These are phyloP conservation scores for Cokeromyces recurvatus DNA, from an alignment of 371 early-diverging fungal genomes.

Conservation along the genomic window DNA sequence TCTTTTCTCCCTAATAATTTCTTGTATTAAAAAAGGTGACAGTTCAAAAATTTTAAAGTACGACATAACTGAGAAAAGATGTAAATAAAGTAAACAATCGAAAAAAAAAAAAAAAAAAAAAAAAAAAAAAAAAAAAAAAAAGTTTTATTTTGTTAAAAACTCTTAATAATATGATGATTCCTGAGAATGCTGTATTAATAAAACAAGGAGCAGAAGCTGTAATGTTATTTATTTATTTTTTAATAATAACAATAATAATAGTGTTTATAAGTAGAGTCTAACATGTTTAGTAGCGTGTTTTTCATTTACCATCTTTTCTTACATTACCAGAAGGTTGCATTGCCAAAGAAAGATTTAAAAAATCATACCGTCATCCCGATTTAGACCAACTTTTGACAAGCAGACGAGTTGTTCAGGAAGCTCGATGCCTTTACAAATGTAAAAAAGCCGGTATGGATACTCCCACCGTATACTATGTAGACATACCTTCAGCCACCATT, in stretches of 20 bases:
- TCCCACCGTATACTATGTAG: conserved; percentile 81
- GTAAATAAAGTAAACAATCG: too few relatives aligned
- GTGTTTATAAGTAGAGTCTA: too few relatives aligned
- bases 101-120: too few relatives aligned
- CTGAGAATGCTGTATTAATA: conserved; percentile 19
- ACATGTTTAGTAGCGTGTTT: conserved; percentile 22
- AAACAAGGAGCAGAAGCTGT: conserved; percentile 40
- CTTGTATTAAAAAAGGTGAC: too few relatives aligned
- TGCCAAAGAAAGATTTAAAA: conserved; percentile 77
- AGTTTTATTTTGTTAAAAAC: too few relatives aligned
- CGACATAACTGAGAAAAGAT: too few relatives aligned
- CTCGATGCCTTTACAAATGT: conserved; percentile 74
- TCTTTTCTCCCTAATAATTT: too few relatives aligned
- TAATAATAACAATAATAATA: neutral
- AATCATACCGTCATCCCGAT: conserved; percentile 88
- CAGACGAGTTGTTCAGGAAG: conserved; percentile 77
- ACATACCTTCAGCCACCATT: conserved; percentile 61
- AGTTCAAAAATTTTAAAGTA: too few relatives aligned
- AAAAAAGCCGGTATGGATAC: conserved; percentile 71
- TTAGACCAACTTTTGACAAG: conserved; percentile 82
- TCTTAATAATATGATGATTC: too few relatives aligned
- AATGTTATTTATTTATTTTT: neutral
- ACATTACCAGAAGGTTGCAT: conserved; percentile 30
- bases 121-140: too few relatives aligned
- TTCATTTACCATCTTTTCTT: conserved; percentile 15